Evolutionary conservation across 257 asterid genomes (phyloP), one percentile per base, ranked within the genome.

Genomic region (Solanum dulcamara): DNA sequence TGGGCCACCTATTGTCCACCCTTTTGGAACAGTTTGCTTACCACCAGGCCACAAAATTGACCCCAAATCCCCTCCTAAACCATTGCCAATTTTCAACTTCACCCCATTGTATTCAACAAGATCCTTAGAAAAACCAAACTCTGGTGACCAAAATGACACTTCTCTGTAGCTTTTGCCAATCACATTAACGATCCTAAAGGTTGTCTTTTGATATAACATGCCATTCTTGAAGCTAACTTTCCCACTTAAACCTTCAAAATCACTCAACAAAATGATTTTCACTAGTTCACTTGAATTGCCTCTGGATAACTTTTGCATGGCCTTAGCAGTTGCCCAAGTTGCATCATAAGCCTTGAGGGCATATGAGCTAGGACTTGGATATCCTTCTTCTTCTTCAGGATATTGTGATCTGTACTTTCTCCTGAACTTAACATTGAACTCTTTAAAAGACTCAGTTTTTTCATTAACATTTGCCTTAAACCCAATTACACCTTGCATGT

Each of bases 41-140:
- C 92, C 92, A 5, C 98, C 98, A 1, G 95, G 95, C 98, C 95
- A 94, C 81, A 81, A 86, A 60, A 94, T 84, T 22, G 90, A 84
- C 66, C 85, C 81, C 84, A 92, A n/a, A 14, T 70, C 86, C 30
- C 79, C 88, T 10, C 26, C 28, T 11, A 70, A 81, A 24, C 83
- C 85, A 9, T 79, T 71, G 3, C 86, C 88, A 22, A 17, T 26
- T 9, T 68, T 81, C 38, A 17, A 77, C 55, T 33, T 79, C 57
- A 11, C 82, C 20, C 84, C 70, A 30, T 85, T 64, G 3, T 80
- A 81, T 40, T 66, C 82, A 57, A 3, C 64, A 80, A 64, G 30
- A 15, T 64, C 88, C 40, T 60, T 82, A 7, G 85, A 44, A 83
- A 92, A 88, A 50, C 97, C 93, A 11, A 33, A 18, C 30, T 90